phyloP scores from a whole-genome alignment of 2,329 filamentous ascomycete species.

The Penicillium sp. region DNA sequence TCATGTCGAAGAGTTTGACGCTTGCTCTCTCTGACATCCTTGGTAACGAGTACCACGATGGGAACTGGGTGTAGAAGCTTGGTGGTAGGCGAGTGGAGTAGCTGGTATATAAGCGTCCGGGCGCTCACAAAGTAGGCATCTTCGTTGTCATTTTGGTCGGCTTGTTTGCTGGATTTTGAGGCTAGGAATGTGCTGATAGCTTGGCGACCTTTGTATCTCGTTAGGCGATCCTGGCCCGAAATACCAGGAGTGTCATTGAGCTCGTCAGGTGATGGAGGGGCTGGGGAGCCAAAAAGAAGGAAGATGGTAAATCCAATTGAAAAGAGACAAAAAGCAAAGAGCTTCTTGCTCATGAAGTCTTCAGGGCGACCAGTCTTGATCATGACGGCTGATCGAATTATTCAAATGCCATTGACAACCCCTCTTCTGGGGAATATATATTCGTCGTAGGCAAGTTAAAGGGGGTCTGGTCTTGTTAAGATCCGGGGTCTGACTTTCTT shows the following conservation, averaged over 20 bases:
- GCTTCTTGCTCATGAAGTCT: conserved; percentile 14
- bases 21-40: conserved; percentile 20
- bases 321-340: conserved; percentile 15
- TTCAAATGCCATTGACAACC: background rate
- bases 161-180: background rate
- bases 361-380: background rate
- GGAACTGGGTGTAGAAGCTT: conserved; percentile 16
- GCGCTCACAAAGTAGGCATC: conserved; percentile 15
- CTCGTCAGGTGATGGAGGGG: conserved; percentile 4
- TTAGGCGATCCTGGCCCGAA: background rate
- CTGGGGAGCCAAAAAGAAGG: conserved; percentile 13
- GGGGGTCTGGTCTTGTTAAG: background rate
- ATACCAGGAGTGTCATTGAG: background rate
- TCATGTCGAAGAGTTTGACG: conserved; percentile 17
- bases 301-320: conserved; percentile 16
- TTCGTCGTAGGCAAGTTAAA: background rate
- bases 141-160: conserved; percentile 1
- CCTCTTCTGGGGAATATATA: background rate
- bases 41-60: conserved; percentile 21
- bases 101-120: conserved; percentile 22
- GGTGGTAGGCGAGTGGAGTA: conserved; percentile 22
- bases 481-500: background rate
- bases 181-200: conserved; percentile 18
- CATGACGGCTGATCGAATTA: background rate
- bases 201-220: conserved; percentile 6